Evolutionary conservation across 495 filamentous ascomycete genomes (phyloP).

Genomic region (Hypoxylon rickii): DNA sequence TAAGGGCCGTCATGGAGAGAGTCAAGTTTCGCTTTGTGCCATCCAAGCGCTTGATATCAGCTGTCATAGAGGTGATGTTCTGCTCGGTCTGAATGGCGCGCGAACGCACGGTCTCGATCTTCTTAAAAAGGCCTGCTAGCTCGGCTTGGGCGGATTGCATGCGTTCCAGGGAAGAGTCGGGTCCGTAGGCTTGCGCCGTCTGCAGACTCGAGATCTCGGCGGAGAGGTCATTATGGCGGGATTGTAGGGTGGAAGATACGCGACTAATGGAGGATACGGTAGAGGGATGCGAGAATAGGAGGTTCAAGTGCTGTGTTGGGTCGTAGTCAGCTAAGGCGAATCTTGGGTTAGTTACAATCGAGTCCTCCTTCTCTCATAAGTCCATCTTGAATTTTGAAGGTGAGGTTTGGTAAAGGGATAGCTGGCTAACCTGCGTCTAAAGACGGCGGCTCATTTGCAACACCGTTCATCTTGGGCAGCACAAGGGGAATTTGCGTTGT

Average conservation of each 20-base stretch:
- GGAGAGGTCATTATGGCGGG: constrained; percentile 84
- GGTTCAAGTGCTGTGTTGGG: constrained; percentile 89
- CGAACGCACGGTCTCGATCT: constrained; percentile 92
- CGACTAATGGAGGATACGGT: constrained; percentile 77
- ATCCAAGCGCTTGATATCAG: constrained; percentile 97
- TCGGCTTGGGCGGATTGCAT: constrained; percentile 91
- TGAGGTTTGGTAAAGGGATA: background rate
- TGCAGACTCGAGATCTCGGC: constrained; percentile 77
- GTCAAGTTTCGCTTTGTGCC: constrained; percentile 96
- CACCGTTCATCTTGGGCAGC: constrained; percentile 49
- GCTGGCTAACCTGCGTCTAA: constrained; percentile 54
- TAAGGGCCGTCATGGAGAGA: constrained; percentile 96
- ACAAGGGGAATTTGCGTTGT: background rate
- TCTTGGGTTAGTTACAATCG: constrained; percentile 37
- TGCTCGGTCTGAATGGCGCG: constrained; percentile 91
- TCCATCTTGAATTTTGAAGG: background rate
- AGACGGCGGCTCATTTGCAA: constrained; percentile 44
- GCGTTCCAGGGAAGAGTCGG: constrained; percentile 83
- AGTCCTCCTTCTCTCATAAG: constrained; percentile 9
- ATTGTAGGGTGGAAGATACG: constrained; percentile 71
- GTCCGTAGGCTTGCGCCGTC: constrained; percentile 79
- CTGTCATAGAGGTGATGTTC: constrained; percentile 97
- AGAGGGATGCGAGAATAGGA: constrained; percentile 89
- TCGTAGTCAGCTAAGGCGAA: constrained; percentile 94
- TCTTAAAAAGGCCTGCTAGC: constrained; percentile 86